Conservation (phyloP, 1,284 basidiomycete species). For the Apiotrichum porosum region DNA sequence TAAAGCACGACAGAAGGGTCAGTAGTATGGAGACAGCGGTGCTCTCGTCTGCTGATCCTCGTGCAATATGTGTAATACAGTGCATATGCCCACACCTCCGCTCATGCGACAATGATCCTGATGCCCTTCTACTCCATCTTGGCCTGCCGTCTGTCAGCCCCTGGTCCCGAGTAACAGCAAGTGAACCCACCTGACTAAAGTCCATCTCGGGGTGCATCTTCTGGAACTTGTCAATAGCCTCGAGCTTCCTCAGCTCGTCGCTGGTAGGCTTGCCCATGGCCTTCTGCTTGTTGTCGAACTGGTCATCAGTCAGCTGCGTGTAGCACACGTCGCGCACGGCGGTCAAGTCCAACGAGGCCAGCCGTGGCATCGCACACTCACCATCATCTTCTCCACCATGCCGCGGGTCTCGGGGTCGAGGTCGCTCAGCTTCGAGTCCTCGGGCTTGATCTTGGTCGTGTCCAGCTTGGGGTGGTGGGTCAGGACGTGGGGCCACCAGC, state of each 20-base stretch:
- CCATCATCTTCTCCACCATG: slow-evolving; percentile 99
- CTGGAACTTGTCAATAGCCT: slow-evolving; percentile 86
- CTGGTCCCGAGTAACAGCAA: too few relatives aligned
- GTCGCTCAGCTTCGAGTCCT: slow-evolving; percentile 93
- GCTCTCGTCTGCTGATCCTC: background rate
- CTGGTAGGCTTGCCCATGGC: slow-evolving; percentile 94
- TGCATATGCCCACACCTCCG: too few relatives aligned
- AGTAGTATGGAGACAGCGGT: background rate
- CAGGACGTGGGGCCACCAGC: slow-evolving; percentile 98
- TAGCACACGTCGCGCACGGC: too few relatives aligned
- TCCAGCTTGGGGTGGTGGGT: slow-evolving; percentile 95
- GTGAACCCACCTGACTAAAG: slow-evolving; percentile 71
- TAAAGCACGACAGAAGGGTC: too few relatives aligned
- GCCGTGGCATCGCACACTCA: too few relatives aligned
- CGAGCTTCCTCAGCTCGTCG: slow-evolving; percentile 82
- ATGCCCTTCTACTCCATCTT: slow-evolving; percentile 13
- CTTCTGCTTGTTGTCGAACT: slow-evolving; percentile 98
- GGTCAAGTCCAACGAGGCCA: too few relatives aligned
- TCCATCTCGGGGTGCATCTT: slow-evolving; percentile 87
- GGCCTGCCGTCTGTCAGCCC: slow-evolving; percentile 7
- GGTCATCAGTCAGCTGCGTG: slow-evolving; percentile 15
- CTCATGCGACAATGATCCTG: too few relatives aligned
- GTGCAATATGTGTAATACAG: too few relatives aligned
- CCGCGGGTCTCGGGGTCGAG: slow-evolving; percentile 74
- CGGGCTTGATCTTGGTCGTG: slow-evolving; percentile 91